Evolutionary conservation across 495 filamentous ascomycete genomes (phyloP).

Genomic region (Friedmanniomyces endolithicus): DNA sequence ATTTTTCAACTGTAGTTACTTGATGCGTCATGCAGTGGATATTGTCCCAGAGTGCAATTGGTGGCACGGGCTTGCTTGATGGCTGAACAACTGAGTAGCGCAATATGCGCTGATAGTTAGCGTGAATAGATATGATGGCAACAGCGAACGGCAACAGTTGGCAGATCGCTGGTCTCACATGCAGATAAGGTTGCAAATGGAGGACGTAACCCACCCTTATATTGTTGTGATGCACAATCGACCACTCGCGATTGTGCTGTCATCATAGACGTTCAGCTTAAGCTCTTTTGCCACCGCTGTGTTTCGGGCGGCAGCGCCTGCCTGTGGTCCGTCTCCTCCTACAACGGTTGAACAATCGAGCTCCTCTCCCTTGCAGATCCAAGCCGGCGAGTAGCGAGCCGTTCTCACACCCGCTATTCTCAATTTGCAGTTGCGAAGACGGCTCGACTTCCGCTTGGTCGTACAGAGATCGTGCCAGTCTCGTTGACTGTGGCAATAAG

Average conservation of each 20-base stretch:
- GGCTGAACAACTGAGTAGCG: too few species aligned
- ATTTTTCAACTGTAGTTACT: too few species aligned
- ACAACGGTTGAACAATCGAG: neutral
- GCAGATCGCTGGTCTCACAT: too few species aligned
- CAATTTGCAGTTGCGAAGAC: neutral
- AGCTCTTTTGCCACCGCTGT: neutral
- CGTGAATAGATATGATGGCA: too few species aligned
- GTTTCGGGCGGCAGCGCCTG: neutral
- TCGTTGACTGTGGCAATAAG: neutral
- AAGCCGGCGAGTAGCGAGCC: neutral
- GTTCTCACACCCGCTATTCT: neutral
- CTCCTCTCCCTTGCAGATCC: neutral
- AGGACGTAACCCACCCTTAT: too few species aligned
- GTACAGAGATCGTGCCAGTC: neutral
- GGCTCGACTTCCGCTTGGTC: neutral
- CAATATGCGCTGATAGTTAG: too few species aligned
- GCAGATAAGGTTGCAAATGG: too few species aligned
- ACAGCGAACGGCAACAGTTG: too few species aligned
- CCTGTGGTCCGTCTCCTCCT: neutral
- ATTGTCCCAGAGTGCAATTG: too few species aligned
- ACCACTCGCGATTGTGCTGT: neutral
- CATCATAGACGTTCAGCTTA: neutral
- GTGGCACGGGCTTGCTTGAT: too few species aligned
- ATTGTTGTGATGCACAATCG: neutral
- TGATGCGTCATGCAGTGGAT: too few species aligned